Percentiles rank a stretch among this genome's conserved stretches.
Evolutionary conservation across 1,284 basidiomycete species (phyloP).

Genomic region (Cystobasidium pallidum): DNA sequence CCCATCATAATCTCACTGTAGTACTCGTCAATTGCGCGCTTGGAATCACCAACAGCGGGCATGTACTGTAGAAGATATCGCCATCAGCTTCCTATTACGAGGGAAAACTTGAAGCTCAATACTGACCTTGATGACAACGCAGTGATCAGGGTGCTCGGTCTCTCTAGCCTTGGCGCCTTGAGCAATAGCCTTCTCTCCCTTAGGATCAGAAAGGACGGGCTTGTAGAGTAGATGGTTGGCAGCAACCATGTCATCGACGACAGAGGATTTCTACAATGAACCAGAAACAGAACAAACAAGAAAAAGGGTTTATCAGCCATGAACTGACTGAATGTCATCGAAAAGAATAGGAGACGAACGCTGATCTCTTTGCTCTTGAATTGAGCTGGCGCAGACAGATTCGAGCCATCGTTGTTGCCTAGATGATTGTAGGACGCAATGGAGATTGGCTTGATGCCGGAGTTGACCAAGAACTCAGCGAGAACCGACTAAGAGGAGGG

Average conservation of each 20-base stretch:
- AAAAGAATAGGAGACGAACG: constrained; percentile 3
- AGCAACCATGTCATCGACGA: constrained; percentile 96
- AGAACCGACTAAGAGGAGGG: constrained; percentile 69
- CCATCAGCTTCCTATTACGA: background rate
- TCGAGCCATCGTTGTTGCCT: constrained; percentile 96
- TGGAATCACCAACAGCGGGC: constrained; percentile 93
- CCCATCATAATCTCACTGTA: constrained; percentile 79
- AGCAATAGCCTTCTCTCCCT: constrained; percentile 52
- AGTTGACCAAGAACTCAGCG: constrained; percentile 97
- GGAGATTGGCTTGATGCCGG: constrained; percentile 95
- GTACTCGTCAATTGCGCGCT: constrained; percentile 98
- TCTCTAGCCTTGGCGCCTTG: constrained; percentile 59
- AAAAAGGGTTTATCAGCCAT: too few species aligned
- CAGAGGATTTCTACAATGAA: constrained; percentile 56
- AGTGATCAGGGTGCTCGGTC: constrained; percentile 95
- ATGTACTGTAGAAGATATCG: constrained; percentile 58
- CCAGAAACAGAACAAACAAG: too few species aligned
- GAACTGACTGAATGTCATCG: too few species aligned
- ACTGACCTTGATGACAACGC: constrained; percentile 63
- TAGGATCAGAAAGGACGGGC: constrained; percentile 62
- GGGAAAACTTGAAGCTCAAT: too few species aligned
- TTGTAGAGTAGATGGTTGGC: constrained; percentile 90
- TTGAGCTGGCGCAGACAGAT: constrained; percentile 87
- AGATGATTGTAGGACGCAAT: constrained; percentile 99
- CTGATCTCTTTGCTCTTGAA: constrained; percentile 91